These are phyloP conservation scores for Lipomyces sp. DNA, from an alignment of 805 yeast genomes.

Conservation along the genomic window DNA sequence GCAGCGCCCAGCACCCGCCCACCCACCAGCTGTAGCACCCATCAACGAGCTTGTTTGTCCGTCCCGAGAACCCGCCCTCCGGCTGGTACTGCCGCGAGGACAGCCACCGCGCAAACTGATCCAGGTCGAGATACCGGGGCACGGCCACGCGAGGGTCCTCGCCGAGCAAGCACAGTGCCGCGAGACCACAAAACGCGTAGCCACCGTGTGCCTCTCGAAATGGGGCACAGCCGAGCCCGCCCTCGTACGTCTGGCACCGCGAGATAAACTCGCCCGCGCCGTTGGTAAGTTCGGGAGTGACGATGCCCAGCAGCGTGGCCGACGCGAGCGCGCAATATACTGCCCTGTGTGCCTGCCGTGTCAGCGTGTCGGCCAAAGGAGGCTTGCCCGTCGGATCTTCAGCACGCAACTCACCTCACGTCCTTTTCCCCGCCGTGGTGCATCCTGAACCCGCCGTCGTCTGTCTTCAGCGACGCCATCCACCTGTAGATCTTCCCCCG, in stretches of 20 bases:
- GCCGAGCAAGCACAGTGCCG: slow-evolving; percentile 51
- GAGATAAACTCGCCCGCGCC: slow-evolving; percentile 59
- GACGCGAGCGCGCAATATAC: slow-evolving; percentile 80
- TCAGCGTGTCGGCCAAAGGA: slow-evolving; percentile 21
- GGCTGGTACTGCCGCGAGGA: slow-evolving; percentile 59
- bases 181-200: slow-evolving; percentile 86
- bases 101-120: slow-evolving; percentile 59
- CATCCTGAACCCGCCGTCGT: slow-evolving; percentile 76
- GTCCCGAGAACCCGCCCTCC: slow-evolving; percentile 89
- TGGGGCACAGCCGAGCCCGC: slow-evolving; percentile 88
- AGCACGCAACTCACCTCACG: slow-evolving; percentile 32
- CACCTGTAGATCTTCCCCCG: slow-evolving; percentile 53
- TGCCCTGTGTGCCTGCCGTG: slow-evolving; percentile 56
- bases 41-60: slow-evolving; percentile 90
- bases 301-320: slow-evolving; percentile 61
- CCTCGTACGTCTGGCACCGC: slow-evolving; percentile 85
- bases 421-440: slow-evolving; percentile 79
- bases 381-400: too few relatives aligned
- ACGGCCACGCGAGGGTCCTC: slow-evolving; percentile 39
- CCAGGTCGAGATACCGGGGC: slow-evolving; percentile 46
- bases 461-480: slow-evolving; percentile 60
- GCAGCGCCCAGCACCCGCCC: slow-evolving; percentile 67
- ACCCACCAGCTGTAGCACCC: slow-evolving; percentile 97
- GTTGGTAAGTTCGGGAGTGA: slow-evolving; percentile 56
- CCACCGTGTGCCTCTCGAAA: slow-evolving; percentile 96